These are phyloP conservation scores for Thielaviopsis musarum DNA, from an alignment of 2,329 filamentous ascomycete species.

Conservation along the genomic window DNA sequence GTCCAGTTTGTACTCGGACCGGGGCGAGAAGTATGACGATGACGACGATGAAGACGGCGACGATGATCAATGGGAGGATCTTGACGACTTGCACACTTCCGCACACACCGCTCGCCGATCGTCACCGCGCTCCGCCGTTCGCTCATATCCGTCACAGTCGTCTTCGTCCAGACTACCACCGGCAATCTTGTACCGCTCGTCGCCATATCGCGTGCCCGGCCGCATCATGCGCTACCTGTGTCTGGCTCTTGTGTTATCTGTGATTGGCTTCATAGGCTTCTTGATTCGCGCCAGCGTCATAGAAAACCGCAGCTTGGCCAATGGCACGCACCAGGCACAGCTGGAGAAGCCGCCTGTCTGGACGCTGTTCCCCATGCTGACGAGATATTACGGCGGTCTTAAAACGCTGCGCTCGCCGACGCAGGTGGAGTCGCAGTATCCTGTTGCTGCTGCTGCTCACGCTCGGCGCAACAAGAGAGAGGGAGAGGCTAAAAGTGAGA, in stretches of 20 bases:
- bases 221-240: slow-evolving; percentile 66
- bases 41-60: slow-evolving; percentile 3
- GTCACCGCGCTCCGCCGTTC: not conserved
- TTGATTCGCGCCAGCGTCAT: slow-evolving; percentile 58
- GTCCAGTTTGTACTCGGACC: slow-evolving; percentile 26
- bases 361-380: slow-evolving; percentile 74
- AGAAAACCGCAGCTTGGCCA: slow-evolving; percentile 46
- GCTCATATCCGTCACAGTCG: slow-evolving; percentile 3
- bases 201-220: slow-evolving; percentile 48
- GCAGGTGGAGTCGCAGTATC: slow-evolving; percentile 68
- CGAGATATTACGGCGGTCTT: slow-evolving; percentile 80
- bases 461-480: not conserved
- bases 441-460: slow-evolving; percentile 23
- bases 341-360: slow-evolving; percentile 42
- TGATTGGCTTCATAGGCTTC: slow-evolving; percentile 61
- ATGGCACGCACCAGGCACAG: slow-evolving; percentile 23
- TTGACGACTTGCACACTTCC: not conserved
- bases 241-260: slow-evolving; percentile 47
- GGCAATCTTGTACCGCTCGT: slow-evolving; percentile 24
- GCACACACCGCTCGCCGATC: not conserved
- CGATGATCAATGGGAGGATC: slow-evolving; percentile 1
- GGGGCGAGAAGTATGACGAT: slow-evolving; percentile 1
- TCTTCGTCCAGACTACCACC: slow-evolving; percentile 13
- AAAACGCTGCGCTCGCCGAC: slow-evolving; percentile 47
- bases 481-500: not conserved